Percentiles rank a stretch among this genome's conserved stretches.
Evolutionary conservation across 805 yeast species (phyloP).

Genomic region (Candida berthetii): DNA sequence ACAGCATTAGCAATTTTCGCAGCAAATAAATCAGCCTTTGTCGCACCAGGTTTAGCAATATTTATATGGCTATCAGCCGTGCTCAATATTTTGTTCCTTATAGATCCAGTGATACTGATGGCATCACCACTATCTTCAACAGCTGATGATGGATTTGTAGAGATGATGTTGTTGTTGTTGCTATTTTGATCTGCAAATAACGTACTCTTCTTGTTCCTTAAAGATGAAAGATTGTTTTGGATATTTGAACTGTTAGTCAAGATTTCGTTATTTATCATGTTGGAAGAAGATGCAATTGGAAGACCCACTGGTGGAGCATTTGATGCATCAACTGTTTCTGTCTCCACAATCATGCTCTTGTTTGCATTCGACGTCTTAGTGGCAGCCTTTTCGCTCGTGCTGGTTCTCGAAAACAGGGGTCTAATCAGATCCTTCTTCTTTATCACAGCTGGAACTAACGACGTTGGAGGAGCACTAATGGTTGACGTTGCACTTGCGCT

Average conservation of each 20-base stretch:
- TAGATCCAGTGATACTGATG: slow-evolving; percentile 18
- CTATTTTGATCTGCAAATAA: slow-evolving; percentile 19
- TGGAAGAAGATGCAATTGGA: slow-evolving; percentile 16
- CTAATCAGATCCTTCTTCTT: slow-evolving; percentile 18
- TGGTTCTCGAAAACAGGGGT: slow-evolving; percentile 18
- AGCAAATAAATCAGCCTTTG: slow-evolving; percentile 90
- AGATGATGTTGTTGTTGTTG: neutral
- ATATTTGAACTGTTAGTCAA: slow-evolving; percentile 17
- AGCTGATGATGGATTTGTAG: slow-evolving; percentile 3
- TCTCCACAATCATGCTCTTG: slow-evolving; percentile 47
- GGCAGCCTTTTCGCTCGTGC: slow-evolving; percentile 15
- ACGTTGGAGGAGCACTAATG: neutral
- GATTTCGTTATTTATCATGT: slow-evolving; percentile 9
- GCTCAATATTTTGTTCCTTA: slow-evolving; percentile 15
- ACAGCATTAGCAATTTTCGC: slow-evolving; percentile 93
- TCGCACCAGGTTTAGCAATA: slow-evolving; percentile 29
- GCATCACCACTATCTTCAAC: slow-evolving; percentile 12
- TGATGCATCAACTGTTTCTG: slow-evolving; percentile 53
- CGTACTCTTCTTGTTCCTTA: slow-evolving; percentile 30
- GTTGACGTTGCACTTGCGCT: neutral
- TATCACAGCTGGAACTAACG: neutral
- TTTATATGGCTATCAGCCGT: slow-evolving; percentile 13
- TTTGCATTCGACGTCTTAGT: slow-evolving; percentile 8
- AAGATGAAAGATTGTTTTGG: slow-evolving; percentile 20
- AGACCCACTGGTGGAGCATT: slow-evolving; percentile 18